Conservation (phyloP, 306 rosid species). For the Casuarina glauca region DNA sequence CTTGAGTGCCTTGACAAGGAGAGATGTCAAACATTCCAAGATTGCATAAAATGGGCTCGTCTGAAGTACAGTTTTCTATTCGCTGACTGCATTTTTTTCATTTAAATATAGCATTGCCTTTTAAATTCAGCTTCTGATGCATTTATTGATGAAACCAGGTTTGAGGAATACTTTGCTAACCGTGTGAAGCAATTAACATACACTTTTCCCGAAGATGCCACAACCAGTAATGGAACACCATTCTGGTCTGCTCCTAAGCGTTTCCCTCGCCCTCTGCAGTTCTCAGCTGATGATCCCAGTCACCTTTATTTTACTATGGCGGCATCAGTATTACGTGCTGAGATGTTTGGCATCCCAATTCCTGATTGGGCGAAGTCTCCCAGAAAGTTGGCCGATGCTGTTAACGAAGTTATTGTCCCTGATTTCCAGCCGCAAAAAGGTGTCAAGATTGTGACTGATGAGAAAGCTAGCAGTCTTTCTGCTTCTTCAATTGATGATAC, state of each 20-base stretch:
- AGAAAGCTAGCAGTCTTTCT: constrained; percentile 74
- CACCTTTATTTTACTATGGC: constrained; percentile 80
- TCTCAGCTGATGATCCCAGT: constrained; percentile 70
- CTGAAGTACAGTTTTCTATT: constrained; percentile 50
- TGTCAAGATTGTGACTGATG: constrained; percentile 87
- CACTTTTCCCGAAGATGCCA: constrained; percentile 95
- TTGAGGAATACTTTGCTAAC: constrained; percentile 85
- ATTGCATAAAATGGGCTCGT: constrained; percentile 89
- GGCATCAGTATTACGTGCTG: constrained; percentile 79
- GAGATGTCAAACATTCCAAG: constrained; percentile 76
- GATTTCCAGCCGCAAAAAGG: constrained; percentile 83
- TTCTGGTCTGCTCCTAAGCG: constrained; percentile 99
- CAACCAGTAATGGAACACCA: constrained; percentile 87
- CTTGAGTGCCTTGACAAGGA: constrained; percentile 90
- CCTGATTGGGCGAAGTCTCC: constrained; percentile 86
- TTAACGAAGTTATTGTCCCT: constrained; percentile 70
- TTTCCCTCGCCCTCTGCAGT: constrained; percentile 86
- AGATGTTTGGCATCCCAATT: constrained; percentile 81
- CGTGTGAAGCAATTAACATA: constrained; percentile 88
- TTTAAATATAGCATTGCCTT: not conserved
- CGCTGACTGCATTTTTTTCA: not conserved
- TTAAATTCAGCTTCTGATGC: not conserved
- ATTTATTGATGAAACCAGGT: constrained; percentile 44
- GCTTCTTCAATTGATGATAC: constrained; percentile 83
- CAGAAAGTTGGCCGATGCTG: constrained; percentile 65